Evolutionary conservation across 208 protist genomes (phyloP).

Genomic region (Leishmania major): DNA sequence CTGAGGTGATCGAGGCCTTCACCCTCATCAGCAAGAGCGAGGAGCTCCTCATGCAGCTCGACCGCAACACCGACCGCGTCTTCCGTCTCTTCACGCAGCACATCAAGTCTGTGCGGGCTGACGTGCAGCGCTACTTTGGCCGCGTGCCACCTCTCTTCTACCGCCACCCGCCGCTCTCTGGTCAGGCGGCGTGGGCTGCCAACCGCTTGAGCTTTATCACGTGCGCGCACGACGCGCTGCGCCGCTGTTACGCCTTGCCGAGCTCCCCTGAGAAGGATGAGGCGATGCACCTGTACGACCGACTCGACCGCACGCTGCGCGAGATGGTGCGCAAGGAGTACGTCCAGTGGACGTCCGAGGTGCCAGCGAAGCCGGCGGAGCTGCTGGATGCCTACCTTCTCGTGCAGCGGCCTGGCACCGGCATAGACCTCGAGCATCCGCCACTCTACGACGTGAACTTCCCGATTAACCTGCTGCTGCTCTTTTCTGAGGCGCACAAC

Average conservation of each 20-base stretch:
- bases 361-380: constrained; percentile 73
- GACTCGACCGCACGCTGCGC: constrained; percentile 79
- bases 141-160: constrained; percentile 90
- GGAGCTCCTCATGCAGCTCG: constrained; percentile 93
- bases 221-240: constrained; percentile 54
- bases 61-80: constrained; percentile 92
- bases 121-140: constrained; percentile 93
- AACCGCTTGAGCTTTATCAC: constrained; percentile 66
- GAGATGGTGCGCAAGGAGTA: constrained; percentile 84
- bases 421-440: constrained; percentile 52
- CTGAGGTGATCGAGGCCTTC: constrained; percentile 97
- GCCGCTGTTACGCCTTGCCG: constrained; percentile 84
- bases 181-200: constrained; percentile 92
- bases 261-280: constrained; percentile 85
- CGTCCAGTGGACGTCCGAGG: constrained; percentile 68
- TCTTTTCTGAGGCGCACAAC: constrained; percentile 96
- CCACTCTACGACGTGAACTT: constrained; percentile 95
- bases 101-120: constrained; percentile 86
- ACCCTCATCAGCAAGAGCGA: constrained; percentile 94
- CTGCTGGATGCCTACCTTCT: constrained; percentile 91
- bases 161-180: constrained; percentile 90
- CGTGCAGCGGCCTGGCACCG: constrained; percentile 52
- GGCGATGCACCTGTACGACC: constrained; percentile 69
- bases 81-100: constrained; percentile 85
- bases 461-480: constrained; percentile 86